Percentiles rank a stretch among this genome's conserved stretches.
Evolutionary conservation across 2,329 filamentous ascomycete species (phyloP).

Genomic region (Penicillium aurantiogriseum): DNA sequence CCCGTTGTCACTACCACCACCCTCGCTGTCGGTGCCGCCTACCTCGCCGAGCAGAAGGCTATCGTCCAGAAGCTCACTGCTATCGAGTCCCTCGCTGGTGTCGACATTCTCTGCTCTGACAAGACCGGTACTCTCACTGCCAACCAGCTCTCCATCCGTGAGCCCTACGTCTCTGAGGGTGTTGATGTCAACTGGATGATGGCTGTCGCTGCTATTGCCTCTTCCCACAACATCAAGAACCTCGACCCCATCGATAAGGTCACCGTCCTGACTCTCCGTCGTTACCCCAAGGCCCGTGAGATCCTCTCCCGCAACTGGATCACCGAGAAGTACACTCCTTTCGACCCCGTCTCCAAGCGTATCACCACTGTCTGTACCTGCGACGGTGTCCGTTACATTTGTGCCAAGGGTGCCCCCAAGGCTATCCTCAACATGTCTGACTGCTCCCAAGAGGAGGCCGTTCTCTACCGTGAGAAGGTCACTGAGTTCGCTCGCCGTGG

Average conservation of each 20-base stretch:
- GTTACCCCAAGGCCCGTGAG: slow-evolving; percentile 74
- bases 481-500: slow-evolving; percentile 74
- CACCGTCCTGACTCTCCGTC: slow-evolving; percentile 71
- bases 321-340: slow-evolving; percentile 69
- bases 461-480: slow-evolving; percentile 69
- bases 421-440: slow-evolving; percentile 68
- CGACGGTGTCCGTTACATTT: slow-evolving; percentile 68
- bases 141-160: slow-evolving; percentile 69
- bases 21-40: slow-evolving; percentile 72
- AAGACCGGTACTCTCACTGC: slow-evolving; percentile 70
- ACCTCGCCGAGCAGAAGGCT: slow-evolving; percentile 73
- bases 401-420: slow-evolving; percentile 75
- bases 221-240: slow-evolving; percentile 75
- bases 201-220: slow-evolving; percentile 73
- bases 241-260: slow-evolving; percentile 79
- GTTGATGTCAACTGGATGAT: slow-evolving; percentile 83
- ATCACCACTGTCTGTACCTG: slow-evolving; percentile 69
- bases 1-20: slow-evolving; percentile 77
- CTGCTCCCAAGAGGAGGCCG: slow-evolving; percentile 63
- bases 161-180: slow-evolving; percentile 73
- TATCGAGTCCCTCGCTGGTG: slow-evolving; percentile 72
- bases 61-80: slow-evolving; percentile 78
- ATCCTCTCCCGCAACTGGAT: slow-evolving; percentile 73
- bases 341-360: slow-evolving; percentile 77
- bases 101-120: slow-evolving; percentile 77